Conservation (phyloP, 352 stramenopile genomes). For the Globisporangium yorkense region DNA sequence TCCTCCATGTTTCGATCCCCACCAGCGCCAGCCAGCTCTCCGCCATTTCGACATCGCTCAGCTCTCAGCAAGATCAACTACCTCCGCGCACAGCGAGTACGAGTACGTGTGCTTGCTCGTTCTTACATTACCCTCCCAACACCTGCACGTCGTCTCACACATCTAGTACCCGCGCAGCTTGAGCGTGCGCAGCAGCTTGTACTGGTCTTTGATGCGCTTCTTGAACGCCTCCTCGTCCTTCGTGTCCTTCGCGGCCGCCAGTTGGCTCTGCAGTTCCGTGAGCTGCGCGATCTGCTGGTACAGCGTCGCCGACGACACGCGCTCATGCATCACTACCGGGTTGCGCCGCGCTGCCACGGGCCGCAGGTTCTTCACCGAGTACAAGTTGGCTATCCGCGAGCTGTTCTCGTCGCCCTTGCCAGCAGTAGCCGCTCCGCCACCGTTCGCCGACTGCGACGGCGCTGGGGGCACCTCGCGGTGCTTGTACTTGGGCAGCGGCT, state of each 20-base stretch:
- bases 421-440: not conserved
- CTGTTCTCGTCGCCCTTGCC: slow-evolving; percentile 12
- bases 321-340: slow-evolving; percentile 24
- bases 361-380: slow-evolving; percentile 14
- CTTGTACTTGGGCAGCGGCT: slow-evolving; percentile 10
- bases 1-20: no score
- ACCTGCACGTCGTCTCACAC: not conserved
- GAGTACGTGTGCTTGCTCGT: not conserved
- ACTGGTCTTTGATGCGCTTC: slow-evolving; percentile 53
- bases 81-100: no score
- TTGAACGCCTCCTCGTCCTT: slow-evolving; percentile 44
- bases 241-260: slow-evolving; percentile 36
- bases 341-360: slow-evolving; percentile 11
- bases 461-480: slow-evolving; percentile 4
- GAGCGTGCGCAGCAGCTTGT: slow-evolving; percentile 40
- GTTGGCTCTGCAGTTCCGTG: slow-evolving; percentile 45
- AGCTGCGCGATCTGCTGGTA: slow-evolving; percentile 51
- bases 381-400: slow-evolving; percentile 13
- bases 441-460: not conserved
- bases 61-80: not conserved
- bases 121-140: not conserved
- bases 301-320: slow-evolving; percentile 26
- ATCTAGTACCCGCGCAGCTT: slow-evolving; percentile 25
- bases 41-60: not conserved
- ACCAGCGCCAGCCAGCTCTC: no score